Conservation (phyloP, 768 basidiomycete genomes). For the Collybia nuda region DNA sequence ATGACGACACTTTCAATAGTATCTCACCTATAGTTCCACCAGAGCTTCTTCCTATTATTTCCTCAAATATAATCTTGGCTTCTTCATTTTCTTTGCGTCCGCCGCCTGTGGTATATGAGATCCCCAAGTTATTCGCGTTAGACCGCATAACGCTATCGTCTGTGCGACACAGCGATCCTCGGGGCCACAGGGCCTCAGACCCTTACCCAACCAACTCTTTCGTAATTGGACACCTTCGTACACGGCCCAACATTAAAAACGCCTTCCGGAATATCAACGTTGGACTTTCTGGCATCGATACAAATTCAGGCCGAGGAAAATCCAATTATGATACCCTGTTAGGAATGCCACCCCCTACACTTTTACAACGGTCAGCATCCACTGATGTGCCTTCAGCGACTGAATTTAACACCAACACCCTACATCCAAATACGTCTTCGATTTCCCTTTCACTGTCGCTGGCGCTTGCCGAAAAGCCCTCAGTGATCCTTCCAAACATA, state of each 20-base stretch:
- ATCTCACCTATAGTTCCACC: constrained; percentile 66
- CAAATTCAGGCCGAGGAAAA: neutral
- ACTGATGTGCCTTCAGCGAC: constrained; percentile 4
- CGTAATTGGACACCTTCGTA: constrained; percentile 14
- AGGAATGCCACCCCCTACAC: neutral
- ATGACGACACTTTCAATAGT: constrained; percentile 25
- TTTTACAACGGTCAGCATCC: constrained; percentile 6
- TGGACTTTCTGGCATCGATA: constrained; percentile 17
- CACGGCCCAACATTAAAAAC: constrained; percentile 25
- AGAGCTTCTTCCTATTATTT: constrained; percentile 54
- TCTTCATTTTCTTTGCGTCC: constrained; percentile 12
- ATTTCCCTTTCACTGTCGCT: constrained; percentile 14
- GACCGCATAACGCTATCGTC: constrained; percentile 34
- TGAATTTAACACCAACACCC: constrained; percentile 1
- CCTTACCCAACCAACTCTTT: neutral
- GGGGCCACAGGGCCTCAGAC: too few relatives aligned
- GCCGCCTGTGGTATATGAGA: constrained; percentile 42
- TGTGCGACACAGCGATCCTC: neutral
- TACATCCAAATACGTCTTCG: constrained; percentile 10
- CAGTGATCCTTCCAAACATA: constrained; percentile 1
- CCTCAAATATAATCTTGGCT: constrained; percentile 40
- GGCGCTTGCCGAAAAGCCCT: constrained; percentile 7
- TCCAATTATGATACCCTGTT: neutral
- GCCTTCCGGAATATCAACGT: constrained; percentile 36
- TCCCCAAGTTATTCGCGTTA: constrained; percentile 43